Conservation (phyloP, 768 basidiomycete species). For the Lactifluus volemus region DNA sequence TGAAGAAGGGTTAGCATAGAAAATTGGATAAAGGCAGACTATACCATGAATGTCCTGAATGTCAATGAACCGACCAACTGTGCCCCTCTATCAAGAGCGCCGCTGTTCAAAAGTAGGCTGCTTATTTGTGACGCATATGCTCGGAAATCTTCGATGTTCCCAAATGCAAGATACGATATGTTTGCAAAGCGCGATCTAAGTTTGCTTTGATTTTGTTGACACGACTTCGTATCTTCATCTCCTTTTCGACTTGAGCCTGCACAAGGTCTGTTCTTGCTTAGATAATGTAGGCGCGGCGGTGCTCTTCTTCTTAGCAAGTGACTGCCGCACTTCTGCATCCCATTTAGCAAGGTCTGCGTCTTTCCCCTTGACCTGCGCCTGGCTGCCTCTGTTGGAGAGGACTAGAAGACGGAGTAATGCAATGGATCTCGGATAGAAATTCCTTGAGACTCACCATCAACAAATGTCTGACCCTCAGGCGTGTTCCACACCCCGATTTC, state of each 20-base stretch:
- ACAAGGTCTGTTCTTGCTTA: constrained; percentile 82
- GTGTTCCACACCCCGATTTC: constrained; percentile 85
- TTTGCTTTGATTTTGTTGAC: constrained; percentile 46
- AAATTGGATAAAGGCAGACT: constrained; percentile 20
- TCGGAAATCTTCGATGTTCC: constrained; percentile 43
- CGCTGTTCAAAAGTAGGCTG: constrained; percentile 47
- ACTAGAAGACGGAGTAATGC: constrained; percentile 33
- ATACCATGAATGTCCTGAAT: constrained; percentile 74
- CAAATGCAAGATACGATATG: constrained; percentile 55
- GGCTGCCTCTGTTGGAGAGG: constrained; percentile 47
- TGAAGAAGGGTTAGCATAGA: constrained; percentile 24
- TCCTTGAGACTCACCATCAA: constrained; percentile 50
- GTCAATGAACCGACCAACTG: constrained; percentile 53
- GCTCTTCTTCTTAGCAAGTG: constrained; percentile 74
- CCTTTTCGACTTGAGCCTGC: constrained; percentile 74
- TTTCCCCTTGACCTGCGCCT: constrained; percentile 65
- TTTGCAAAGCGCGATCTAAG: constrained; percentile 57
- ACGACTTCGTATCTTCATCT: constrained; percentile 53
- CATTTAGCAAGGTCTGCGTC: constrained; percentile 86
- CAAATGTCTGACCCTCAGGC: constrained; percentile 68
- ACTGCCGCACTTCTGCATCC: constrained; percentile 89
- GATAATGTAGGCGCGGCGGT: constrained; percentile 44
- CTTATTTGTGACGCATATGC: constrained; percentile 50
- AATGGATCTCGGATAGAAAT: not conserved
- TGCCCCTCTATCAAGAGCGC: constrained; percentile 50